Evolutionary conservation across 2,329 filamentous ascomycete genomes (phyloP), one percentile per base, ranked within the genome.

Genomic region (Fusarium sp.): DNA sequence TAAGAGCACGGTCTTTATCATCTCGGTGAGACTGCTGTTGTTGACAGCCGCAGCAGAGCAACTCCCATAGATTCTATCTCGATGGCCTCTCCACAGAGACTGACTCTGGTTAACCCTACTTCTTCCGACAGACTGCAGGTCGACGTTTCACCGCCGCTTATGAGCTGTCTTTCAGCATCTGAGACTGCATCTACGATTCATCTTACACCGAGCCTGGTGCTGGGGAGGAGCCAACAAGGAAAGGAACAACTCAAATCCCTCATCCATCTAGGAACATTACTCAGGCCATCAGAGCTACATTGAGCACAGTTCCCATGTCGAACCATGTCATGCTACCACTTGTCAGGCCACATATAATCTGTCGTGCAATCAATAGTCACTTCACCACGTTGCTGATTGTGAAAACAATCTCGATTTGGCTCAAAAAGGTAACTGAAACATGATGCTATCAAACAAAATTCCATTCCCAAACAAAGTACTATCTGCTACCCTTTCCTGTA

Each of bases 401-500:
- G 12, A 26, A n/a, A 43, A 43, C 26, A n/a, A 25, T 34, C 11
- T 51, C 19, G 10, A 58, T 58, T 47, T 13, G 42, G 42, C 36
- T 61, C 44, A 28, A 32, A 39, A 39, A 38, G 35, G 38, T 44
- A 48, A 41, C 25, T 34, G 43, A 15, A 35, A 39, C 19, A 19
- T 28, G 11, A 36, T 53, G 42, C 36, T 53, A 41, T 46, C 41
- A 58, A 68, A 62, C 29, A 45, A 58, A 53, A 48, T 41, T 45
- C 49, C 54, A 48, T 51, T 58, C 49, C 52, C 53, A 54, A 67
- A 67, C 53, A 64, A 57, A 57, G 34, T 58, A 34, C 63, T 36
- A 60, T 71, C 69, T 71, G 69, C 69, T 71, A 71, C 69, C 69
- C 67, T 67, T 57, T 67, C 55, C 64, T 66, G 61, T 67, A 53